These are phyloP conservation scores for Alternaria sp. DNA, from an alignment of 2,329 filamentous ascomycete genomes.

Conservation along the genomic window DNA sequence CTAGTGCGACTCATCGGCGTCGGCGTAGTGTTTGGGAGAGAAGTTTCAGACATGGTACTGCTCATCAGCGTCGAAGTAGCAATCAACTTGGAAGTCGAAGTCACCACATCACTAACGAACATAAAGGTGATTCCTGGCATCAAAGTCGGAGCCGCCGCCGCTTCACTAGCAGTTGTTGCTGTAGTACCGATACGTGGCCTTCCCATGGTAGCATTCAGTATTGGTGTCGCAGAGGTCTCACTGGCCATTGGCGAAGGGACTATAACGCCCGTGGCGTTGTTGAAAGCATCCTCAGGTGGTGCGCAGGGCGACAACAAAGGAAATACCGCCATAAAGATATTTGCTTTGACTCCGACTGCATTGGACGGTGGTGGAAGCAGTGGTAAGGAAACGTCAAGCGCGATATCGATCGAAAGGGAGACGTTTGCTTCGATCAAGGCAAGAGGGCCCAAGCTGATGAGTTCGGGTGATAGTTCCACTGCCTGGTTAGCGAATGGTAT, in stretches of 20 bases:
- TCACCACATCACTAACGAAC: not conserved
- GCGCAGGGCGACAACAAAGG: conserved; percentile 34
- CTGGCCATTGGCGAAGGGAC: conserved; percentile 7
- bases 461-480: not conserved
- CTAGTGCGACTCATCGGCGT: not conserved
- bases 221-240: not conserved
- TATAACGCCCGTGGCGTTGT: not conserved
- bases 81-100: not conserved
- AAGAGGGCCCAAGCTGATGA: conserved; percentile 23
- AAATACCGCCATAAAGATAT: conserved; percentile 35
- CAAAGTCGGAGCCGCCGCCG: conserved; percentile 1
- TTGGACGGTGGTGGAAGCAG: conserved; percentile 30
- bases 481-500: conserved; percentile 18
- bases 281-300: conserved; percentile 16
- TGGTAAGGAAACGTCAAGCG: conserved; percentile 32
- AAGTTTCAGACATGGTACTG: not conserved
- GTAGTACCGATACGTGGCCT: not conserved
- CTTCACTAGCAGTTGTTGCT: not conserved
- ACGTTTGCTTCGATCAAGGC: conserved; percentile 41
- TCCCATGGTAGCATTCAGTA: not conserved
- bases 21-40: not conserved
- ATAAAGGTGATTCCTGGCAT: not conserved
- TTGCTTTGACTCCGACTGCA: conserved; percentile 21
- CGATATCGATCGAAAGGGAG: conserved; percentile 32
- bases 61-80: not conserved